Evolutionary conservation across 169 alveolate species (phyloP), one percentile per base, ranked within the genome.

Genomic region (Plasmodium vinckei): DNA sequence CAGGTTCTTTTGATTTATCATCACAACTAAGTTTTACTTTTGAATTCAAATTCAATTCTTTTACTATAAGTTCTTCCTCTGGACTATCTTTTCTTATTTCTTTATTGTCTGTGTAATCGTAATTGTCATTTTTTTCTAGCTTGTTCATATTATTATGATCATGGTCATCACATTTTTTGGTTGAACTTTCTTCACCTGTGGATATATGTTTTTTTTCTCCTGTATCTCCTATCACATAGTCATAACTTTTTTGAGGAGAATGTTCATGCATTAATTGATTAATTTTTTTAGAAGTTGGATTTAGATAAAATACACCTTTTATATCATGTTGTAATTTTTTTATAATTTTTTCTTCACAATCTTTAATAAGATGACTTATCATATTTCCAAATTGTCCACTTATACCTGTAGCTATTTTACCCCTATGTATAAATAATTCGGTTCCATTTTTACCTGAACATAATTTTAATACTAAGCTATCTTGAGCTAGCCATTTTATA

Each of bases 301-400:
- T 84, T 46, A 84, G 49, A 70, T 84, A 84, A 46, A 69, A 84
- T 1, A 84, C 75, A 21, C 91, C 91, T 23, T 84, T 84, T 51
- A 92, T 15, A 54, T 92, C 95, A 21, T 92, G 95, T 63, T 89
- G 95, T 63, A 92, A 72, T 33, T 90, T 92, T 67, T 71, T 57
- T 39, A 92, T 23, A 25, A 92, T 47, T 27, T 92, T 67, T 17
- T 92, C 51, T 87, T 92, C 95, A 39, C 94, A 71, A 17, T 92
- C 95, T 10, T 73, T 70, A 39, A 92, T 92, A n/a, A 73, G 75
- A 33, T 61, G 56, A n/a, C 73, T 25, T 5, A 89, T 27, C 70
- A 60, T 61, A 42, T 88, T 77, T 25, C 95, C 95, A 56, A 59
- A 71, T 23, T 15, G 10, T 1, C 94, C 93, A 71, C 39, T 60